Evolutionary conservation across 2,329 filamentous ascomycete genomes (phyloP).

Genomic region (Didymosphaeria variabile): DNA sequence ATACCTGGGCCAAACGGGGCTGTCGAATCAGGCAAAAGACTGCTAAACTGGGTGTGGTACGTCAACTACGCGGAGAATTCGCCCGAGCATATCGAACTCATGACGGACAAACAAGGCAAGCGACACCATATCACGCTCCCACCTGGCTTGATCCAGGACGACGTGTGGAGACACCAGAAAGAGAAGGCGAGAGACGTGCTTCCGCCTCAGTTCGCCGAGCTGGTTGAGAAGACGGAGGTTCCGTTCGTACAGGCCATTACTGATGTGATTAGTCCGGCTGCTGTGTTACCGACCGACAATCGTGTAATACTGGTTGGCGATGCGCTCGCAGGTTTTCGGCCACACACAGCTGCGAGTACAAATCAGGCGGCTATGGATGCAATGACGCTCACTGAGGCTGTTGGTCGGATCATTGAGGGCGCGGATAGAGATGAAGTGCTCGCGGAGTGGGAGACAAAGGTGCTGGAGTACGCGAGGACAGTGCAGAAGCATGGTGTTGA

Average conservation of each 20-base stretch:
- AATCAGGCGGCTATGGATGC: constrained; percentile 58
- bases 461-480: constrained; percentile 46
- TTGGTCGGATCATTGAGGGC: neutral
- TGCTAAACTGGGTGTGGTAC: constrained; percentile 15
- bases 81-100: constrained; percentile 2
- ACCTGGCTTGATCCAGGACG: neutral
- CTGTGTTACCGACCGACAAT: constrained; percentile 49
- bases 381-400: constrained; percentile 46
- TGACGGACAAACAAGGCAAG: constrained; percentile 10
- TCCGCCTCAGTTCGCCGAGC: constrained; percentile 12
- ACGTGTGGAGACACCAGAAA: constrained; percentile 6
- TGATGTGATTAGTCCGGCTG: constrained; percentile 43
- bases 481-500: constrained; percentile 50
- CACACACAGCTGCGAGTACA: constrained; percentile 58
- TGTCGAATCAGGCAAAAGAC: constrained; percentile 1
- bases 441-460: constrained; percentile 46
- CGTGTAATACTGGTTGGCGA: constrained; percentile 59
- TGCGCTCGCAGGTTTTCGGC: constrained; percentile 56
- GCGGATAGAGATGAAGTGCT: constrained; percentile 50
- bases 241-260: constrained; percentile 17
- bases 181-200: neutral
- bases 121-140: constrained; percentile 12
- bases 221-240: constrained; percentile 4
- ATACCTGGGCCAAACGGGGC: constrained; percentile 8
- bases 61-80: constrained; percentile 8